Evolutionary conservation across 2,329 filamentous ascomycete genomes (phyloP), one percentile per base, ranked within the genome.

Genomic region (Cryphonectria nitschkei): DNA sequence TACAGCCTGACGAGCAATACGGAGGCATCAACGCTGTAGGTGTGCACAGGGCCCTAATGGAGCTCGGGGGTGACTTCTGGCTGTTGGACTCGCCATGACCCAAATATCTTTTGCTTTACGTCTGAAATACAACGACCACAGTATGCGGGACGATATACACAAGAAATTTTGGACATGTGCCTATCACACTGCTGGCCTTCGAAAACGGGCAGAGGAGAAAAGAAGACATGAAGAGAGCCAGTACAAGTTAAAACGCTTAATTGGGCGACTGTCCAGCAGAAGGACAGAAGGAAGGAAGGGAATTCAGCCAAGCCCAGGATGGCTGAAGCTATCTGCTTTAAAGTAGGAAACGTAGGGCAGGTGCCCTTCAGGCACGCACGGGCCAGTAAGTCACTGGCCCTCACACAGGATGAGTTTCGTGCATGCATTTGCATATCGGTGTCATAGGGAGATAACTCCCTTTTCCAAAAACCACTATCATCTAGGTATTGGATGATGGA

Each of bases 61-160:
- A 74, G 68, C 69, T 73, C n/a, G 74, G 74, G 68, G 73, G 61
- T 74, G 74, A 71, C 70, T 75, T 22, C 74, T 73, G 3, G 70
- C 68, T 8, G 73, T 73, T 13, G 74, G 73, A 22, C 64, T 75
- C 1, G 71, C 74, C 14, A 69, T 73, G 68, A 22, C 68, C 7
- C 69, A 74, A 26, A 54, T 72, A 1, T 73, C 72, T 37, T 75
- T 74, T 54, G 70, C 72, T 1, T 41, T 19, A 3, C 66, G 71
- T 5, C 64, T 74, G 3, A 62, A 32, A 34, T 73, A 71, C 39
- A 72, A 65, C 9, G 68, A 73, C 22, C 41, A 63, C 26, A 32
- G 56, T 5, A 70, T 74, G 19, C 65, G 74, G 39, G 70, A 73
- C 41, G 73, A 69, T 54, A 32, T 68, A 3, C 69, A 74, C n/a